Percentiles rank a stretch among this genome's conserved stretches.
Evolutionary conservation across 1,284 basidiomycete genomes (phyloP).

Genomic region (Microbotryum intermedium): DNA sequence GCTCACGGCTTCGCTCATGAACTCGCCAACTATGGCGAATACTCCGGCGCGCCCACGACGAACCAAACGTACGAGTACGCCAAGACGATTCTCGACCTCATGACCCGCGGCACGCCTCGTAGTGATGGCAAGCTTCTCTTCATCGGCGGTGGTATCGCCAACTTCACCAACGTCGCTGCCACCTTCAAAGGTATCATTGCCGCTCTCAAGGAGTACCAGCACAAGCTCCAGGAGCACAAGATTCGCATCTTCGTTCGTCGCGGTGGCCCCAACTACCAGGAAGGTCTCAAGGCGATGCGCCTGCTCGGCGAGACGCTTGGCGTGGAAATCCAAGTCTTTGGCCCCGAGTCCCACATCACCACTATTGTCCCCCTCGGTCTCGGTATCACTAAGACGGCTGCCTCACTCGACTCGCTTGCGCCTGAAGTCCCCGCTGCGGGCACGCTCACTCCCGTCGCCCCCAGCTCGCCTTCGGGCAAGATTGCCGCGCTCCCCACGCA

Average conservation of each 20-base stretch:
- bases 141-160: conserved; percentile 99
- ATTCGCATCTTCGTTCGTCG: conserved; percentile 95
- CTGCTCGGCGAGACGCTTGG: conserved; percentile 94
- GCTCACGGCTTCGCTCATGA: conserved; percentile 95
- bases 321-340: conserved; percentile 84
- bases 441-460: conserved; percentile 23
- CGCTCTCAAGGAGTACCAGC: conserved; percentile 89
- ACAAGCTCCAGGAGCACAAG: conserved; percentile 68
- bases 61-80: conserved; percentile 99
- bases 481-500: conserved; percentile 31
- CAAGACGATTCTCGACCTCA: conserved; percentile 95
- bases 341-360: conserved; percentile 97
- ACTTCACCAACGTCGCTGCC: conserved; percentile 96
- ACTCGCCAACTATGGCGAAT: conserved; percentile 99
- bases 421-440: conserved; percentile 12
- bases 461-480: conserved; percentile 17
- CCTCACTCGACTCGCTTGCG: conserved; percentile 14
- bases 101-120: conserved; percentile 78
- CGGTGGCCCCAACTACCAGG: conserved; percentile 99
- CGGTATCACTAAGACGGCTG: conserved; percentile 53
- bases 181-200: conserved; percentile 99
- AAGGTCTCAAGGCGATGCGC: conserved; percentile 97
- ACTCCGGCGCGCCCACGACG: conserved; percentile 96
- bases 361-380: conserved; percentile 93
- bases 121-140: conserved; percentile 94